phyloP scores from a whole-genome alignment of 2,329 filamentous ascomycete species.

The Cercospora sesami region DNA sequence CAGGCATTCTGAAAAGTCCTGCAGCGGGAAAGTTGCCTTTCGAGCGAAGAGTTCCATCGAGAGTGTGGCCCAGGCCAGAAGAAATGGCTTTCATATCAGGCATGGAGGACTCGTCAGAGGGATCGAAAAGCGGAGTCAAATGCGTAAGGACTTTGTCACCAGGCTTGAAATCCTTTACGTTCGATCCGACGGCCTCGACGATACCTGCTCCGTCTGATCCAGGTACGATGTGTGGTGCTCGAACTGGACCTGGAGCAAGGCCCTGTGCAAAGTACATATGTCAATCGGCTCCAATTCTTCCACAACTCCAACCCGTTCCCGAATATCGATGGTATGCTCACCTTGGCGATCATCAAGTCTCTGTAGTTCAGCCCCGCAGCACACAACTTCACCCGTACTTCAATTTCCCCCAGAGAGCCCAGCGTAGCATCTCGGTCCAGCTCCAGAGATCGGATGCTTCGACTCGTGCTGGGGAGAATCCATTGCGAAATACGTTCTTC shows the following conservation, averaged over 20 bases:
- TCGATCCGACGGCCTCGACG: conserved; percentile 56
- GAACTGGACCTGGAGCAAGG: conserved; percentile 14
- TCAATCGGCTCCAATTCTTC: neutral
- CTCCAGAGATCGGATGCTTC: conserved; percentile 20
- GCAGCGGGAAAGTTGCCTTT: conserved; percentile 63
- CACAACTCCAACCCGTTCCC: neutral
- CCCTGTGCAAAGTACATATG: neutral
- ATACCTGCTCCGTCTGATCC: conserved; percentile 37
- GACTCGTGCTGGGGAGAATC: conserved; percentile 8
- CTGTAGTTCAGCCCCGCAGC: conserved; percentile 48
- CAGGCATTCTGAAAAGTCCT: conserved; percentile 43
- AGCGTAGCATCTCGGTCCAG: conserved; percentile 24
- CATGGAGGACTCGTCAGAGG: neutral
- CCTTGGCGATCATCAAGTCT: conserved; percentile 46
- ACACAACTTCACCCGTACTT: conserved; percentile 35
- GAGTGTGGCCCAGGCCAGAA: conserved; percentile 16
- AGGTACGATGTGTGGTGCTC: conserved; percentile 17
- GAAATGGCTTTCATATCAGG: conserved; percentile 19
- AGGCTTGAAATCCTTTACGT: conserved; percentile 57
- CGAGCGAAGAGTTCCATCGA: conserved; percentile 64
- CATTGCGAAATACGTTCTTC: neutral
- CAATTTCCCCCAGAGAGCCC: conserved; percentile 21
- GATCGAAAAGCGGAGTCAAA: conserved; percentile 7
- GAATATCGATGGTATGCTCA: conserved; percentile 3
- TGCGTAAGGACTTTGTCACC: conserved; percentile 55